Base-by-base conservation (phyloP, 192 early-diverging fungal species). In the Funneliformis mosseae region DNA sequence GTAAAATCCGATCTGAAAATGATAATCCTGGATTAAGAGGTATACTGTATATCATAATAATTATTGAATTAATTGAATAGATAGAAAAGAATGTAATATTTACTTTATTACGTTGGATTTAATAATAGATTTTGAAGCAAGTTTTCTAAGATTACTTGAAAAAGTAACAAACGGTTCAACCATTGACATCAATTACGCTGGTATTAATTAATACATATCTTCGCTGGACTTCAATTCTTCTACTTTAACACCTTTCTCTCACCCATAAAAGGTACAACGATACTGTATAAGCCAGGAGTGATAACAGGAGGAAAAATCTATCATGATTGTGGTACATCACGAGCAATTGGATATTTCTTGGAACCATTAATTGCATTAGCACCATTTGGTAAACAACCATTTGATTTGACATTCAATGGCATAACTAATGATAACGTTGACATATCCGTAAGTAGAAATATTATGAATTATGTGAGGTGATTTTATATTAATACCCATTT, bases 371-470 rank as follows among this genome's bases (percentile, higher is more conserved):
- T 97, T 75, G 95, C 93, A 5, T 87, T 99, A 38, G 96, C 93
- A 28, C 98, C 98, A 8, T 99, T 99, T 84, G 91, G 92, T 23
- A 99, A 99, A 83, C 83, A 87, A 69, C 95, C 96, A 16, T 85
- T 98, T 85, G 85, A 89, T 38, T 82, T 96, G n/a, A 95, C 91
- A 28, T 81, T 99, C 67, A 92, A 91, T 62, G 97, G 98, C 27
- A 91, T 99, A 76, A 99, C 98, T 0, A 96, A 95, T 80, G 93
- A 99, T 82, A 97, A 97, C 83, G 85, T 92, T 41, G 98, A 99
- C 76, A 83, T 93, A 74, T 96, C 95, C 27, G 97, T 93, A 87
- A 83, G 89, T 87, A 2, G 38, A 27, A 42, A 25, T 8, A 27
- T 42, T 48, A 21, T 41, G 4, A 27, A 38, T 21, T 38, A 39